Evolutionary conservation across 192 early-diverging fungal species (phyloP).

Genomic region (Backusella parvicylindrica): DNA sequence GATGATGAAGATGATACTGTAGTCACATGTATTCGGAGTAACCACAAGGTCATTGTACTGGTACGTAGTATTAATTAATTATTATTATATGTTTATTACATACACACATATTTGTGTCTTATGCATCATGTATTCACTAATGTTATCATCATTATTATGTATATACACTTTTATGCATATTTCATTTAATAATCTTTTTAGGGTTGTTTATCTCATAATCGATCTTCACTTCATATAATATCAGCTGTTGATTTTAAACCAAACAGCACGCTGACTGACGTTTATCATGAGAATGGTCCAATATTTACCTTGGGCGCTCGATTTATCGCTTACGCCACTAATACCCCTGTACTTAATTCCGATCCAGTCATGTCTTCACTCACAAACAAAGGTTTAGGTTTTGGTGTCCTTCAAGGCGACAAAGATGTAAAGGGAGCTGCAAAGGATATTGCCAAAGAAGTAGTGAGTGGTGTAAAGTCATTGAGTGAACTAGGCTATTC

Average conservation of each 20-base stretch:
- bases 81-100: not conserved
- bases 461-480: slow-evolving; percentile 71
- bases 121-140: not conserved
- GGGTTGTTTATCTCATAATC: slow-evolving; percentile 9
- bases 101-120: not conserved
- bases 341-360: slow-evolving; percentile 31
- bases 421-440: slow-evolving; percentile 55
- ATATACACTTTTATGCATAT: not conserved
- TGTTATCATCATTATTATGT: not conserved
- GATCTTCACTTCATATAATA: slow-evolving; percentile 44
- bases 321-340: slow-evolving; percentile 70
- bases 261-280: slow-evolving; percentile 46
- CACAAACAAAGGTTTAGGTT: slow-evolving; percentile 13
- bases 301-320: slow-evolving; percentile 63
- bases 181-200: not conserved
- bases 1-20: slow-evolving; percentile 34
- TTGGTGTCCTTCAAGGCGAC: slow-evolving; percentile 28
- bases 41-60: slow-evolving; percentile 57
- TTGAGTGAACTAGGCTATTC: slow-evolving; percentile 64
- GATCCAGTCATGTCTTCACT: slow-evolving; percentile 7
- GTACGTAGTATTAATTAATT: slow-evolving; percentile 38
- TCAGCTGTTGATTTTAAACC: slow-evolving; percentile 44
- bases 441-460: slow-evolving; percentile 76
- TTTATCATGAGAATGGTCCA: slow-evolving; percentile 34
- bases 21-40: slow-evolving; percentile 51